Evolutionary conservation across 2,329 filamentous ascomycete species (phyloP).

Genomic region (Thelonectria blattea): DNA sequence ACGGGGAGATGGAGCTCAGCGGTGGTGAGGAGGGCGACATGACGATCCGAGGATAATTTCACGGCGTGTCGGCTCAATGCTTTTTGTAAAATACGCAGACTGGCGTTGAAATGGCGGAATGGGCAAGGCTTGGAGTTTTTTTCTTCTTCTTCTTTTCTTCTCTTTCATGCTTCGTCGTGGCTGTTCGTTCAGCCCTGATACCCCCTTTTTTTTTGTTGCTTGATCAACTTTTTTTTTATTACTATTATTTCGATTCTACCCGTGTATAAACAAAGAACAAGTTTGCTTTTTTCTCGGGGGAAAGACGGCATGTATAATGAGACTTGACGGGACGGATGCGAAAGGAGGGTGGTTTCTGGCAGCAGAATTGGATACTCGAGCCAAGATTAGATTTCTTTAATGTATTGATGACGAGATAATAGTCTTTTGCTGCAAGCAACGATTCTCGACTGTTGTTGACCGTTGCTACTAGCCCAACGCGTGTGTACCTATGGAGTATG

Average conservation of each 20-base stretch:
- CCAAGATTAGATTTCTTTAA: constrained; percentile 22
- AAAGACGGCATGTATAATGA: constrained; percentile 22
- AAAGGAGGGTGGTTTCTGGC: constrained; percentile 5
- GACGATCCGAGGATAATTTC: constrained; percentile 42
- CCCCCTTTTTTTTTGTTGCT: constrained; percentile 26
- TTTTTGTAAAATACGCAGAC: constrained; percentile 7
- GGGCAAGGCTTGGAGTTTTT: constrained; percentile 26
- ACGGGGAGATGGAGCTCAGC: constrained; percentile 46
- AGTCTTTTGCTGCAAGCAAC: no score
- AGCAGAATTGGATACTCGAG: constrained; percentile 17
- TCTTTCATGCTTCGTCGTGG: constrained; percentile 12
- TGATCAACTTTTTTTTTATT: constrained; percentile 4
- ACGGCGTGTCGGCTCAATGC: constrained; percentile 17
- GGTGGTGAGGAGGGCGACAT: constrained; percentile 45
- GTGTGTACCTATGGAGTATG: no score
- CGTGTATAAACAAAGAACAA: constrained; percentile 29
- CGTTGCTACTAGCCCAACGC: no score
- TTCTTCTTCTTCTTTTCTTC: background rate
- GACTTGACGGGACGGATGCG: constrained; percentile 9
- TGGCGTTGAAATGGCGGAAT: constrained; percentile 7
- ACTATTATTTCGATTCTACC: constrained; percentile 29
- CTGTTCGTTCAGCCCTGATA: constrained; percentile 30
- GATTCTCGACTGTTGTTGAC: no score
- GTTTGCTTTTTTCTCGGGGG: constrained; percentile 6
- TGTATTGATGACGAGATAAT: constrained; percentile 23